Conservation (phyloP, 2,329 filamentous ascomycete species). For the Madurella mycetomatis region DNA sequence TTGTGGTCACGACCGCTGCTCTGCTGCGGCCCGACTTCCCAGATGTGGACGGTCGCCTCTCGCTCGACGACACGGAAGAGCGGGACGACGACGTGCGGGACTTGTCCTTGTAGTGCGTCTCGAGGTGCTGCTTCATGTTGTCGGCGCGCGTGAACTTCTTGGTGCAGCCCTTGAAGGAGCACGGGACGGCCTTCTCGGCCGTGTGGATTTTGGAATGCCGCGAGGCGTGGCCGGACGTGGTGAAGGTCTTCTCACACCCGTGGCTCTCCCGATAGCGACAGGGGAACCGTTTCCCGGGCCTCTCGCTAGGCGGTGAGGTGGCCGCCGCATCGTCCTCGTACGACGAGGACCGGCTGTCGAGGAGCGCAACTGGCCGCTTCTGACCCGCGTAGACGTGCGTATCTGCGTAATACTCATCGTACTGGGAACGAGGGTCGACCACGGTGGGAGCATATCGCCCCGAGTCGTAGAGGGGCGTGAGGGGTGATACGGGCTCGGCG, state of each 20-base stretch:
- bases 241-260: conserved; percentile 74
- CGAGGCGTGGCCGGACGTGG: conserved; percentile 79
- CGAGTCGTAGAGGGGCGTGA: conserved; percentile 46
- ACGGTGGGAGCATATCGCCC: conserved; percentile 8
- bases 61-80: conserved; percentile 22
- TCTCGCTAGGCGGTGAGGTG: conserved; percentile 37
- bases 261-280: conserved; percentile 68
- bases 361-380: conserved; percentile 41
- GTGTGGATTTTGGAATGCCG: conserved; percentile 82
- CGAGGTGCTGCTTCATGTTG: conserved; percentile 83
- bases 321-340: conserved; percentile 49
- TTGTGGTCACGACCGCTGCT: conserved; percentile 3
- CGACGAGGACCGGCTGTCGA: conserved; percentile 44
- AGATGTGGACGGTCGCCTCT: conserved; percentile 26
- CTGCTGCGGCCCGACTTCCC: conserved; percentile 28
- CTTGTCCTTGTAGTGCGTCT: conserved; percentile 68
- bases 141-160: conserved; percentile 79
- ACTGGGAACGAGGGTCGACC: conserved; percentile 26
- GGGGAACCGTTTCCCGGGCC: conserved; percentile 63
- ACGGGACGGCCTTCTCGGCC: conserved; percentile 70
- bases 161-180: conserved; percentile 64
- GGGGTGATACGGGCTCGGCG: conserved; percentile 50
- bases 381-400: conserved; percentile 29
- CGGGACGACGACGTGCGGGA: conserved; percentile 39
- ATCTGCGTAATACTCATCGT: conserved; percentile 35